These are phyloP conservation scores for Aspergillus indologenus DNA, from an alignment of 495 filamentous ascomycete genomes.

Conservation along the genomic window DNA sequence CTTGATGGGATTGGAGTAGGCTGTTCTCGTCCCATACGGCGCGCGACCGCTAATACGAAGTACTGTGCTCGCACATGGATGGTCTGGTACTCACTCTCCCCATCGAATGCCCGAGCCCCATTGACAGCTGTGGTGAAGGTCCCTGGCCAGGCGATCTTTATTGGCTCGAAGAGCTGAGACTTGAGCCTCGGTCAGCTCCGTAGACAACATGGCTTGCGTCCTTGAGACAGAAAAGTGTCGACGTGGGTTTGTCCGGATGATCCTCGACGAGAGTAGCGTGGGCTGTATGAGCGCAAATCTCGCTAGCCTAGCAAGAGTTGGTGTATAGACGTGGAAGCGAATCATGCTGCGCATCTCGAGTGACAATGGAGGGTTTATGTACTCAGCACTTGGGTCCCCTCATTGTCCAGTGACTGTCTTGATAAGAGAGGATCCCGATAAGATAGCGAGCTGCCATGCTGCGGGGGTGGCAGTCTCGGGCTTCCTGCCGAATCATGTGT, in stretches of 20 bases:
- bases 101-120: constrained; percentile 64
- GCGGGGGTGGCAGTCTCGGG: not conserved
- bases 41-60: not conserved
- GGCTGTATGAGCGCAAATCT: constrained; percentile 9
- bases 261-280: constrained; percentile 1
- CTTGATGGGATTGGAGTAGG: not conserved
- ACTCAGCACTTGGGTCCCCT: constrained; percentile 6
- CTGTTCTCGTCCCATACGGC: not conserved
- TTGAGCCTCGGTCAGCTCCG: constrained; percentile 38
- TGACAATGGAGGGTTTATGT: not conserved
- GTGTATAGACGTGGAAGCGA: constrained; percentile 2
- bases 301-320: not conserved
- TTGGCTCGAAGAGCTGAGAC: constrained; percentile 53
- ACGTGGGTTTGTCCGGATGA: constrained; percentile 6
- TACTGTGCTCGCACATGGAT: not conserved
- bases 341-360: constrained; percentile 5
- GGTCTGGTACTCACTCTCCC: constrained; percentile 52
- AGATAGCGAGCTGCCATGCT: not conserved
- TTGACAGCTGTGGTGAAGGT: constrained; percentile 64
- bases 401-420: not conserved
- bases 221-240: constrained; percentile 29
- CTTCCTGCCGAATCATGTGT: not conserved
- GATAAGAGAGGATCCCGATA: not conserved
- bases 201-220: constrained; percentile 36
- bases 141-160: constrained; percentile 55